Evolutionary conservation across 2,329 filamentous ascomycete genomes (phyloP), one percentile per base, ranked within the genome.

Genomic region (Aspergillus sp.): DNA sequence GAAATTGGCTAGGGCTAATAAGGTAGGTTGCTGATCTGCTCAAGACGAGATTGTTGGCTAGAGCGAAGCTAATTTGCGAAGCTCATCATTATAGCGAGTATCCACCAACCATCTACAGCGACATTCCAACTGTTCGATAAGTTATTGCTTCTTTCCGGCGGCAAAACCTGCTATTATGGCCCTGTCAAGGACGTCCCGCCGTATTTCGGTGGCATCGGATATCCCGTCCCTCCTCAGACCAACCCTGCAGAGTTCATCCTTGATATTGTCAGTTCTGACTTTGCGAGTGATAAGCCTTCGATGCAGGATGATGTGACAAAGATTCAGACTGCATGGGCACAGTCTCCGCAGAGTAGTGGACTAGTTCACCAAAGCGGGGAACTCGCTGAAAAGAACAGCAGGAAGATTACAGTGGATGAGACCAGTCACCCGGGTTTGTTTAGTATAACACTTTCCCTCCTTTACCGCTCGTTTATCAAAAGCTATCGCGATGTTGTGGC

Each of bases 111-210:
- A 0, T 93, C 90, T 0, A 90, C 90, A 0, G 83, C 87, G 0
- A 93, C 89, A 0, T 96, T 91, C 66, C 82, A 88, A 61, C 83
- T 92, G 12, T 96, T 96, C 64, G 90, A 96, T 70, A 90, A 90
- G 70, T 77, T 96, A 0, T 77, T 90, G 39, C 81, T 96, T 1
- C 80, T 96, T 0, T 92, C 90, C 0, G 77, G 77, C 3, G 91
- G 90, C 17, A 84, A 81, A 56, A 85, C 87, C 0, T 88, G 87
- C 62, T 96, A 92, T 73, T 90, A 88, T 62, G 91, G 91, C 0
- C 77, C 85, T 0, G 77, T 90, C 1, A 61, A 71, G 7, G 76
- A 77, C 2, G 81, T 90, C 4, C 76, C 81, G n/a, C 64, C 76
- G 3, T 90, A 93, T 72, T 93, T 91, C 62, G 76, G 81, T 27